Conservation (phyloP, 1,139 yeast genomes). For the Protomyces inouyei region DNA sequence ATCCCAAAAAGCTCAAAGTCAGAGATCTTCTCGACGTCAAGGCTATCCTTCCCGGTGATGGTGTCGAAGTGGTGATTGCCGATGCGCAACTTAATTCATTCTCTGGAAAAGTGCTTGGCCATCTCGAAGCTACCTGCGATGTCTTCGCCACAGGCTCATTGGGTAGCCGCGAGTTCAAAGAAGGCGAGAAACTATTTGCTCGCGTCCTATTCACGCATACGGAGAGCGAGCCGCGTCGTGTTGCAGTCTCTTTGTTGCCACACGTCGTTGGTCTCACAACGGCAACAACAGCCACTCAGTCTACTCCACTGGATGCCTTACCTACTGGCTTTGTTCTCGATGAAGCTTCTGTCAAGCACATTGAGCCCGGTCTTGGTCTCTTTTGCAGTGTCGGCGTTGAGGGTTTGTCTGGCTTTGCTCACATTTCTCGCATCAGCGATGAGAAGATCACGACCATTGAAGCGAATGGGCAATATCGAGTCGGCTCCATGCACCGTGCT, state of each 20-base stretch:
- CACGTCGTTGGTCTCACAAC: slow-evolving; percentile 42
- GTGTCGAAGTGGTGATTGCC: slow-evolving; percentile 68
- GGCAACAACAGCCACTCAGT: slow-evolving; percentile 34
- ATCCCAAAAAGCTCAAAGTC: slow-evolving; percentile 43
- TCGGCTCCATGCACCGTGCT: slow-evolving; percentile 67
- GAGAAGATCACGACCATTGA: slow-evolving; percentile 46
- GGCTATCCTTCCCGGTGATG: slow-evolving; percentile 76
- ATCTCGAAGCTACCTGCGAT: slow-evolving; percentile 66
- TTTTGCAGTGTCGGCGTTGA: slow-evolving; percentile 51
- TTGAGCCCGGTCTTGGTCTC: slow-evolving; percentile 44
- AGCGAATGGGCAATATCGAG: slow-evolving; percentile 44
- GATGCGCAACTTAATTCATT: slow-evolving; percentile 60
- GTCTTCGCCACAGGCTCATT: slow-evolving; percentile 57
- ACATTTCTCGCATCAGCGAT: slow-evolving; percentile 63
- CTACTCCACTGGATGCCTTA: slow-evolving; percentile 57
- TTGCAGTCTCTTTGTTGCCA: slow-evolving; percentile 61
- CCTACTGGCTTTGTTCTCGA: slow-evolving; percentile 73
- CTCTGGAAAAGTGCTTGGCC: slow-evolving; percentile 61
- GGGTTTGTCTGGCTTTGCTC: slow-evolving; percentile 56
- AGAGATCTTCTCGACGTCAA: slow-evolving; percentile 61
- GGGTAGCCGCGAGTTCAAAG: slow-evolving; percentile 54
- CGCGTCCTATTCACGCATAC: slow-evolving; percentile 62
- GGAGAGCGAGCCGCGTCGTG: slow-evolving; percentile 47
- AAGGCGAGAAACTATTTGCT: slow-evolving; percentile 64
- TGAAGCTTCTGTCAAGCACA: slow-evolving; percentile 52